Evolutionary conservation across 2,329 filamentous ascomycete genomes (phyloP), one percentile per base, ranked within the genome.

Genomic region (Sclerotinia trifoliorum): DNA sequence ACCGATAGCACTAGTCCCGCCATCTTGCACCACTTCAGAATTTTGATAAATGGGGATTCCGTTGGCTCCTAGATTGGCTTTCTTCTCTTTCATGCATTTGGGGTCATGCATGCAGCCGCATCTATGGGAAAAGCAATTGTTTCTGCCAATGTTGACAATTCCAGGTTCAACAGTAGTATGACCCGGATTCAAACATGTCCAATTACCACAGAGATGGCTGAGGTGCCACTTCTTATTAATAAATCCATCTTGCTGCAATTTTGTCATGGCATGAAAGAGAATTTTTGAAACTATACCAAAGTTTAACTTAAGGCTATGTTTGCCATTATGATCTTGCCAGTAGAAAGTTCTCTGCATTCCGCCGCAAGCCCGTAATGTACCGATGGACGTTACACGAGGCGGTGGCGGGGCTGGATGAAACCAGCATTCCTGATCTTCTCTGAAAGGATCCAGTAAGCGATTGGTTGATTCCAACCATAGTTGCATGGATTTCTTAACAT

Each of bases 171-270:
- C 69, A 1, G 73, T 75, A 0, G 73, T 70, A 68, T 78, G 77
- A 19, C 51, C 44, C 2, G 73, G 68, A 58, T 78, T 78, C 19
- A 74, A 66, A 54, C 77, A 78, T 4, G 71, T 75, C 75, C 76
- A 78, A 48, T 78, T 78, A 0, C 76, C 76, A 65, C 76, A 78
- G 0, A 78, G 70, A 66, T 78, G 76, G 54, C 74, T 76, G 2
- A 75, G 58, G 56, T 76, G 73, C 77, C 76, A 77, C 46, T 69
- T 58, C 5, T 74, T 68, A 44, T 75, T 69, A 49, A 77, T 70
- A 32, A 71, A 77, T 0, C 76, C 75, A 49, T 75, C 71, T 64
- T 73, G 72, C 55, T 78, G 74, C 26, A 71, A 63, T 13, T 68
- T 66, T 1, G 70, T 75, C 66, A 78, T 67, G 6, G 69, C 62